phyloP scores from a whole-genome alignment of 805 yeast genomes.

The Myxozyma geophila region DNA sequence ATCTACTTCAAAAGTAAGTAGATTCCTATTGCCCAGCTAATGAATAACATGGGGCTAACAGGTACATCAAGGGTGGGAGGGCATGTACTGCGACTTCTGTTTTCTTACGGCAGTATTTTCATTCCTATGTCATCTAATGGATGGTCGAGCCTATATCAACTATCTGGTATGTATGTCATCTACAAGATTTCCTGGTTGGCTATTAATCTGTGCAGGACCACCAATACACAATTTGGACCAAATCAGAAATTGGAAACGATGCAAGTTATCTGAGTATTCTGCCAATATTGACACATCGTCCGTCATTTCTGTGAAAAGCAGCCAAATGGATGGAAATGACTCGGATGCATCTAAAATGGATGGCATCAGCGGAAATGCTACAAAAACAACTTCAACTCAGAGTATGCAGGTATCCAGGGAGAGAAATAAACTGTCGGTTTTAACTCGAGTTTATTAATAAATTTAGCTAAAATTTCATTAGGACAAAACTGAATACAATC shows the following conservation, averaged over 20 bases:
- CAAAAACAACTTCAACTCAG: background rate
- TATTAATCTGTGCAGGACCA: background rate
- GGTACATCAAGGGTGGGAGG: conserved; percentile 21
- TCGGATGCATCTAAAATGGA: too few species aligned
- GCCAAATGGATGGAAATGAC: too few species aligned
- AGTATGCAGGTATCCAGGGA: too few species aligned
- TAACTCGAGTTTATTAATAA: background rate
- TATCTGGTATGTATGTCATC: conserved; percentile 11
- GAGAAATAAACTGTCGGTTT: background rate
- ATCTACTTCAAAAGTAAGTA: conserved; percentile 16
- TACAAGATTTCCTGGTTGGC: background rate
- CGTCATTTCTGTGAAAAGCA: too few species aligned
- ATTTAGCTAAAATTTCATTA: background rate
- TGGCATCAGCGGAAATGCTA: too few species aligned
- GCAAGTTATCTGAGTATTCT: too few species aligned
- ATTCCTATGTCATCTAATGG: background rate
- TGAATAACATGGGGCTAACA: background rate
- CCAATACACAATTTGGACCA: background rate
- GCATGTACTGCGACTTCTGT: conserved; percentile 8
- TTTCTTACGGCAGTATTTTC: conserved; percentile 11
- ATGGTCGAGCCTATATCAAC: conserved; percentile 8
- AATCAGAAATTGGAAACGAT: background rate
- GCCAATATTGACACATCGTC: too few species aligned
- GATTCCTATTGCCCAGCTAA: background rate
- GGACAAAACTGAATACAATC: conserved; percentile 10